Percentiles rank a stretch among this genome's conserved stretches.
These are phyloP conservation scores for Vitis hybrid DNA, from an alignment of 177 flowering plant species.

Conservation along the genomic window DNA sequence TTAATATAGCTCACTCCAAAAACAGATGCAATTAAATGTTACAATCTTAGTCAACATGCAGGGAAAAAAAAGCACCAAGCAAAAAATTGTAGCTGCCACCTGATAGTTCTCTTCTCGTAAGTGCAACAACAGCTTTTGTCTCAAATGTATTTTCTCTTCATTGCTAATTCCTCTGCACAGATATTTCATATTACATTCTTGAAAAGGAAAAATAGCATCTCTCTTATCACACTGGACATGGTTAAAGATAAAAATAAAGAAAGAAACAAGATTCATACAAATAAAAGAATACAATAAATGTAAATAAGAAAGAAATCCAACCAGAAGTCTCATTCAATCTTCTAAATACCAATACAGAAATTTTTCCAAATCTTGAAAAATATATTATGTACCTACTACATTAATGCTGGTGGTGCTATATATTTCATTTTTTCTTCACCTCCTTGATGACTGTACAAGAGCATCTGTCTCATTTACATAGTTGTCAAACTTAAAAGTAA, in stretches of 20 bases:
- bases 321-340: not conserved
- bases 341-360: not conserved
- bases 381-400: not conserved
- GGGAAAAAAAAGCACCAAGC: not conserved
- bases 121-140: slow-evolving; percentile 70
- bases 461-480: too few relatives aligned
- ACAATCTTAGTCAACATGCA: not conserved
- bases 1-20: not conserved
- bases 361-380: too few relatives aligned
- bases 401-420: not conserved
- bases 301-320: not conserved
- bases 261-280: not conserved
- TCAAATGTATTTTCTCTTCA: slow-evolving; percentile 83
- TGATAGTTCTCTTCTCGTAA: slow-evolving; percentile 85
- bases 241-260: not conserved
- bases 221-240: not conserved
- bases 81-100: slow-evolving; percentile 37
- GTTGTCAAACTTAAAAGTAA: not conserved
- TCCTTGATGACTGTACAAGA: not conserved
- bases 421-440: not conserved
- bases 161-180: slow-evolving; percentile 73
- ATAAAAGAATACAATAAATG: not conserved
- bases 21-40: not conserved
- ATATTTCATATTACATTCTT: not conserved
- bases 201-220: not conserved